A percentile compares a stretch with the other conserved stretches of the same genome.
These are phyloP conservation scores for Taphrina sp. DNA, from an alignment of 1,139 yeast species.

Conservation along the genomic window DNA sequence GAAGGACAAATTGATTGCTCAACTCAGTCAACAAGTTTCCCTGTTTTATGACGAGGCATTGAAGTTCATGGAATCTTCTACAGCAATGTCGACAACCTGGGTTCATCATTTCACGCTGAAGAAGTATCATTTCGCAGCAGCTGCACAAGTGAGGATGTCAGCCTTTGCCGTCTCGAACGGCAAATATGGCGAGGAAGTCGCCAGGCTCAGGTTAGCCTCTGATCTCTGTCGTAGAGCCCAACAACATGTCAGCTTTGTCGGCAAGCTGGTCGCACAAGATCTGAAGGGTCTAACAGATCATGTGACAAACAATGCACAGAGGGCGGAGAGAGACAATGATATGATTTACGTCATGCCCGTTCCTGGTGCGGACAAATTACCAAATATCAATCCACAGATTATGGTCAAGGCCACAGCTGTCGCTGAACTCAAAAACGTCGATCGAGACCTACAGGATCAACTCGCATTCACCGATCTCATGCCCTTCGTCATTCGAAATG, in stretches of 20 bases:
- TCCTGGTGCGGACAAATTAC: conserved; percentile 52
- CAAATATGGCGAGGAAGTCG: conserved; percentile 70
- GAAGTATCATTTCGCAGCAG: conserved; percentile 63
- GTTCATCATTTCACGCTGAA: conserved; percentile 60
- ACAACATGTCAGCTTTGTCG: conserved; percentile 48
- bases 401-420: conserved; percentile 58
- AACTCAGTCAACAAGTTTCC: conserved; percentile 63
- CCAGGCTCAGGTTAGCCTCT: conserved; percentile 53
- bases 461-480: conserved; percentile 57
- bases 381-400: conserved; percentile 52
- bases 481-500: conserved; percentile 66
- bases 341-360: conserved; percentile 68
- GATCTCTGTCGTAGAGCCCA: conserved; percentile 46
- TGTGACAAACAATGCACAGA: conserved; percentile 51
- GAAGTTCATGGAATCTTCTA: conserved; percentile 1
- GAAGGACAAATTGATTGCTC: conserved; percentile 63
- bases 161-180: conserved; percentile 51
- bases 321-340: conserved; percentile 77
- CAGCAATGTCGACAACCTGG: conserved; percentile 52
- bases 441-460: not conserved
- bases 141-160: conserved; percentile 65
- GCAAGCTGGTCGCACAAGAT: conserved; percentile 50
- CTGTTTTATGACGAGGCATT: conserved; percentile 55
- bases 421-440: conserved; percentile 42
- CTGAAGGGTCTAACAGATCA: conserved; percentile 51